Base-by-base conservation (phyloP, 352 stramenopile species). In the Globisporangium barbulae region DNA sequence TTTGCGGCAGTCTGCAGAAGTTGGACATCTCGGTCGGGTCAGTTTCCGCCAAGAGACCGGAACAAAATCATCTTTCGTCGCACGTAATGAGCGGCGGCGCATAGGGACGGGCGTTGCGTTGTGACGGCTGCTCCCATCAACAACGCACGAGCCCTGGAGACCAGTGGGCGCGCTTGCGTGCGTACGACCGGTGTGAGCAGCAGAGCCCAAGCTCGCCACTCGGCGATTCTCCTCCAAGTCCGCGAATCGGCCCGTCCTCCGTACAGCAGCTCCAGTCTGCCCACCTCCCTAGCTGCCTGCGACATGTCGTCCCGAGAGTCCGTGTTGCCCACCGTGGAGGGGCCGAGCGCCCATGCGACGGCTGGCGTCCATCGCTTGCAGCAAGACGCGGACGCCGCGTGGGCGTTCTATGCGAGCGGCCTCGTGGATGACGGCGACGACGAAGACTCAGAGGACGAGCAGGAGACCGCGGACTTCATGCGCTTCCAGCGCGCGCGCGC, bases 401-500 rank as follows among this genome's bases (percentile, higher is more conserved):
- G 74, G 70, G 79, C 84, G 50, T 90, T 90, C 41, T 90, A 88
- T 70, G 68, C 72, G 53, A 79, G 77, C 65, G 81, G 73, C 2
- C 75, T 90, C 47, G 66, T 85, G 60, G 72, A 72, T 5, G 55
- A 58, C 33, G 74, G 22, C 49, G 55, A 42, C 47, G 63, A 25
- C 37, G 74, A 83, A 72, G 81, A 90, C 70, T 83, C 80, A 41
- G 79, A 87, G 52, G 79, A 82, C 57, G 78, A 88, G 61, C 59
- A 74, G 48, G 75, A 85, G 63, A 82, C 76, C 22, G 71, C 77
- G 49, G 74, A 80, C 42, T 88, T 74, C 74, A 79, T 82, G 56
- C 67, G 72, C 49, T 83, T 83, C 70, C 73, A 88, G 76, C 78
- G 78, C 55, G 74, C 74, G 74, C 76, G 78, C 48, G 67, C 73